phyloP scores from a whole-genome alignment of 2,329 filamentous ascomycete species.

The Lachnellula subtilissima region DNA sequence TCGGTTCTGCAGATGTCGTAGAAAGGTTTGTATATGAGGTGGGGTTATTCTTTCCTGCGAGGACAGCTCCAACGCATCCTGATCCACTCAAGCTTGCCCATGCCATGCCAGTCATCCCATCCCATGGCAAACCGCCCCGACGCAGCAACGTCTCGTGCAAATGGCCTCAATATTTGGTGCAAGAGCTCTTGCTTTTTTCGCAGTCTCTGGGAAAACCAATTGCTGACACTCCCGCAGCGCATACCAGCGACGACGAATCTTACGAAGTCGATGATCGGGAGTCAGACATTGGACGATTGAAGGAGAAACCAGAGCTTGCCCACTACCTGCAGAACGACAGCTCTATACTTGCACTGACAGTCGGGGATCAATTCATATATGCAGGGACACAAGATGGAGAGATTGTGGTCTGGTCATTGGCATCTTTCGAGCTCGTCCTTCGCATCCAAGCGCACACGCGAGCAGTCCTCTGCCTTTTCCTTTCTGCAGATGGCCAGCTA shows the following conservation, averaged over 20 bases:
- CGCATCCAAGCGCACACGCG: conserved; percentile 86
- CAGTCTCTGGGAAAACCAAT: conserved; percentile 6
- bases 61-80: neutral
- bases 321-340: conserved; percentile 73
- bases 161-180: conserved; percentile 26
- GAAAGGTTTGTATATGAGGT: neutral
- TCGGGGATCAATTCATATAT: conserved; percentile 78
- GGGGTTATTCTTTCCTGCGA: neutral
- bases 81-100: too few species aligned
- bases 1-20: neutral
- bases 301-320: conserved; percentile 53
- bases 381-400: conserved; percentile 91
- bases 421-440: conserved; percentile 75
- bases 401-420: conserved; percentile 85
- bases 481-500: conserved; percentile 67
- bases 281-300: conserved; percentile 2
- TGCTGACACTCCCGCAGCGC: conserved; percentile 20
- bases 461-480: conserved; percentile 78
- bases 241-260: conserved; percentile 21
- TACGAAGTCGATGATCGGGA: conserved; percentile 14
- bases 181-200: conserved; percentile 7
- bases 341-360: conserved; percentile 76
- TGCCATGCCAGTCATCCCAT: neutral
- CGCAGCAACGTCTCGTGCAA: conserved; percentile 2
- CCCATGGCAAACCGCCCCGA: too few species aligned